A percentile compares a stretch with the other conserved stretches of the same genome.
phyloP scores from a whole-genome alignment of 257 asterid genomes.

The Mitragyna speciosa region DNA sequence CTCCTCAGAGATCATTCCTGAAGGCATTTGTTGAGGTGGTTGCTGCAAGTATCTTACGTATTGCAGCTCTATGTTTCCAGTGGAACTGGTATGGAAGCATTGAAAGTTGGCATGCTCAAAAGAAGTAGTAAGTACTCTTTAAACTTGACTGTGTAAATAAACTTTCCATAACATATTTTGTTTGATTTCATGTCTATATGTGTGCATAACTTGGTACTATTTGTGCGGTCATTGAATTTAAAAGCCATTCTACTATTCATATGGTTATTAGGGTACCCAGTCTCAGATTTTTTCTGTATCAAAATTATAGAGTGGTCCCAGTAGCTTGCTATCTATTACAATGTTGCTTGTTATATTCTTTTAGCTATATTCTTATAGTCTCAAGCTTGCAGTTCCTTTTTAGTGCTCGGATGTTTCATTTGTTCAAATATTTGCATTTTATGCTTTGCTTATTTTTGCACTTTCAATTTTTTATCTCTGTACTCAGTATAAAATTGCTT shows the following conservation, averaged over 20 bases:
- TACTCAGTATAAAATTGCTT: no score
- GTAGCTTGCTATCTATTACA: background rate
- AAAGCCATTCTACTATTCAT: background rate
- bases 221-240: background rate
- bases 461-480: no score
- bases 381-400: no score
- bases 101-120: constrained; percentile 54
- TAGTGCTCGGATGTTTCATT: no score
- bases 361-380: no score
- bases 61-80: constrained; percentile 72
- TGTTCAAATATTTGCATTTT: no score
- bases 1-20: constrained; percentile 83
- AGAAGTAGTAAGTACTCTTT: constrained; percentile 26
- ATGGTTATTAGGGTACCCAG: background rate
- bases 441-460: no score
- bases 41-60: constrained; percentile 57
- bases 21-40: constrained; percentile 82
- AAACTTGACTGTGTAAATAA: background rate
- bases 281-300: background rate
- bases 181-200: background rate
- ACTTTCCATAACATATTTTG: background rate
- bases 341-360: background rate
- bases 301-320: background rate
- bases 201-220: no score
- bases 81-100: constrained; percentile 87